phyloP scores from a whole-genome alignment of 805 yeast genomes.

The Pichia phayaonensis region DNA sequence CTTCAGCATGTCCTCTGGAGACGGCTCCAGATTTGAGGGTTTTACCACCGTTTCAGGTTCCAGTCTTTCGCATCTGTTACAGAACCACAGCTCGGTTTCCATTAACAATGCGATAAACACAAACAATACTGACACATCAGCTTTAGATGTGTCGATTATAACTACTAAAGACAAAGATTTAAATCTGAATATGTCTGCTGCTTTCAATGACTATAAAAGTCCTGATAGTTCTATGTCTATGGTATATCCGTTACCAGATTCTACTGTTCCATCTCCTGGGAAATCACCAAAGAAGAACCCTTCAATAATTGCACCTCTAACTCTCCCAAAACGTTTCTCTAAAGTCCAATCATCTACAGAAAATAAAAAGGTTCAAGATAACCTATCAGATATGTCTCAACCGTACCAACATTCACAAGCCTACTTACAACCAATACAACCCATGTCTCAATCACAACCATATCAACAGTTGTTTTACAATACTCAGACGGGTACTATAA shows the following conservation, averaged over 20 bases:
- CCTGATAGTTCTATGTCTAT: background rate
- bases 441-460: background rate
- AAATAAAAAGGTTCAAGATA: too few species aligned
- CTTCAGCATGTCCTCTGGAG: background rate
- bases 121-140: background rate
- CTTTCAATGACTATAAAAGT: background rate
- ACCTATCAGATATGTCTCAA: background rate
- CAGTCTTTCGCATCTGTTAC: background rate
- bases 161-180: background rate
- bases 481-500: constrained; percentile 1
- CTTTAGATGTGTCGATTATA: background rate
- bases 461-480: constrained; percentile 6
- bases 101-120: background rate
- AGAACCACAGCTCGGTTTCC: background rate
- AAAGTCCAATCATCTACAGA: background rate
- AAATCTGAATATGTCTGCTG: background rate
- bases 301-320: background rate
- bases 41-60: background rate
- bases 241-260: background rate
- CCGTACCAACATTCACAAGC: background rate
- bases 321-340: constrained; percentile 1
- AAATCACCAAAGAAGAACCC: background rate
- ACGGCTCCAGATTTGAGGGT: background rate
- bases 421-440: background rate
- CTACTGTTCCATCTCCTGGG: background rate